Evolutionary conservation across 768 basidiomycete species (phyloP).

Genomic region (Suillus variegatus): DNA sequence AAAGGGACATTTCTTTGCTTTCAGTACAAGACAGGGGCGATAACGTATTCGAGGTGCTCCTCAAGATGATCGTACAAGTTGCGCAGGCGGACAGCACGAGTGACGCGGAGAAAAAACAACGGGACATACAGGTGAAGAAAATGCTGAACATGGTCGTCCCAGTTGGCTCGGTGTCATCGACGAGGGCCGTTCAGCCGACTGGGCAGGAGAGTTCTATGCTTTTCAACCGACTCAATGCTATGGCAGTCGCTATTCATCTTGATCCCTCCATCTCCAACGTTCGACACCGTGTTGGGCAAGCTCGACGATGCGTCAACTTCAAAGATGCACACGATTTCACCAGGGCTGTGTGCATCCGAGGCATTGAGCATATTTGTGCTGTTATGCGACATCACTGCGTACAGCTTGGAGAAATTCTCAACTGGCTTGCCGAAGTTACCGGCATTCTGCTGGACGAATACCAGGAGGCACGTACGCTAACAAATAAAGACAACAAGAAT

Average conservation of each 20-base stretch:
- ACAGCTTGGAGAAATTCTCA: slow-evolving; percentile 51
- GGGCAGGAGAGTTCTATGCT: slow-evolving; percentile 68
- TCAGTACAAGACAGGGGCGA: slow-evolving; percentile 54
- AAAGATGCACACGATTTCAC: slow-evolving; percentile 61
- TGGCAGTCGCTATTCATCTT: slow-evolving; percentile 70
- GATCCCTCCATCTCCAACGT: slow-evolving; percentile 51
- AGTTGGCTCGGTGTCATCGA: slow-evolving; percentile 67
- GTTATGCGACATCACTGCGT: slow-evolving; percentile 57
- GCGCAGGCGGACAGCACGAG: slow-evolving; percentile 35
- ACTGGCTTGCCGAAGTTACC: slow-evolving; percentile 68
- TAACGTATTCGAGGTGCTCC: slow-evolving; percentile 74
- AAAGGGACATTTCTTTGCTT: slow-evolving; percentile 55
- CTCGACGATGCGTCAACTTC: slow-evolving; percentile 69
- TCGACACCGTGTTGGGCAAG: slow-evolving; percentile 59
- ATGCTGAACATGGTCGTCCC: slow-evolving; percentile 73
- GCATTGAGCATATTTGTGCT: slow-evolving; percentile 68
- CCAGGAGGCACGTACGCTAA: slow-evolving; percentile 28
- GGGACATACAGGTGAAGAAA: slow-evolving; percentile 56
- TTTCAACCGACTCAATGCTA: slow-evolving; percentile 78
- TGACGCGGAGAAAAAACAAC: slow-evolving; percentile 31
- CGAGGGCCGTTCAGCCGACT: slow-evolving; percentile 50
- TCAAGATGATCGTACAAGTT: slow-evolving; percentile 79
- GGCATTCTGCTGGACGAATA: slow-evolving; percentile 57
- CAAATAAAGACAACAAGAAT: slow-evolving; percentile 15
- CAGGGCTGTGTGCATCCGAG: slow-evolving; percentile 72